These are phyloP conservation scores for Linnemannia exigua DNA, from an alignment of 192 early-diverging fungal genomes.

Conservation along the genomic window DNA sequence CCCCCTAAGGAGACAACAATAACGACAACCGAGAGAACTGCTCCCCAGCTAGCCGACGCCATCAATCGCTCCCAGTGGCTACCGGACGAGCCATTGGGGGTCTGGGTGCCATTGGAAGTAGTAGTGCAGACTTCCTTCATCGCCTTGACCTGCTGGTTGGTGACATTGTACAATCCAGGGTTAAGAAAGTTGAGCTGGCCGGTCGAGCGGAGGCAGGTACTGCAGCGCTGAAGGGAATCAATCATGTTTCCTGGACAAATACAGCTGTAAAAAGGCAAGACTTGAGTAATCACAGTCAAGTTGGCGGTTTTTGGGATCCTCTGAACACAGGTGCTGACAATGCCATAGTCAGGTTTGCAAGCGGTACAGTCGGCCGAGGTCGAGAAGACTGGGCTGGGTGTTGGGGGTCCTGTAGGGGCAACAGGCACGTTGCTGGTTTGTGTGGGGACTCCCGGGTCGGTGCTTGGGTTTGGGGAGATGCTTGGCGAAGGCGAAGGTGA, in stretches of 20 bases:
- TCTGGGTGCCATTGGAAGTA: conserved; percentile 19
- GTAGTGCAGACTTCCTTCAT: conserved; percentile 34
- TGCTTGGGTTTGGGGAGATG: neutral
- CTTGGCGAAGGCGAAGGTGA: neutral
- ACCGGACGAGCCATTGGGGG: conserved; percentile 10
- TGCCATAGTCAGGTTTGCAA: conserved; percentile 19
- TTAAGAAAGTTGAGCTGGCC: conserved; percentile 24
- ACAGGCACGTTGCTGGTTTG: neutral
- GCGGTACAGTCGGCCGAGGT: conserved; percentile 16
- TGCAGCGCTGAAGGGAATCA: conserved; percentile 29
- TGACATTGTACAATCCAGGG: conserved; percentile 31
- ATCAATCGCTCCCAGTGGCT: conserved; percentile 12
- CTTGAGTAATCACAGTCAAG: conserved; percentile 42
- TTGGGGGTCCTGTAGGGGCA: neutral
- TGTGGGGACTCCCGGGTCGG: neutral
- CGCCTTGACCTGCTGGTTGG: conserved; percentile 34
- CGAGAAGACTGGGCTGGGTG: conserved; percentile 35
- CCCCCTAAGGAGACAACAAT: neutral
- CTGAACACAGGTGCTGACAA: conserved; percentile 13
- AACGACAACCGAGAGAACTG: conserved; percentile 1
- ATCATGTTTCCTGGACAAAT: conserved; percentile 26
- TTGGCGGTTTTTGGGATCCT: conserved; percentile 29
- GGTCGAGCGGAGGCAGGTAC: conserved; percentile 34
- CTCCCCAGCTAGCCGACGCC: conserved; percentile 14
- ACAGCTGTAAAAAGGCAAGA: conserved; percentile 44